Base-by-base conservation (phyloP, 495 filamentous ascomycete species). In the Daldinia childiae region DNA sequence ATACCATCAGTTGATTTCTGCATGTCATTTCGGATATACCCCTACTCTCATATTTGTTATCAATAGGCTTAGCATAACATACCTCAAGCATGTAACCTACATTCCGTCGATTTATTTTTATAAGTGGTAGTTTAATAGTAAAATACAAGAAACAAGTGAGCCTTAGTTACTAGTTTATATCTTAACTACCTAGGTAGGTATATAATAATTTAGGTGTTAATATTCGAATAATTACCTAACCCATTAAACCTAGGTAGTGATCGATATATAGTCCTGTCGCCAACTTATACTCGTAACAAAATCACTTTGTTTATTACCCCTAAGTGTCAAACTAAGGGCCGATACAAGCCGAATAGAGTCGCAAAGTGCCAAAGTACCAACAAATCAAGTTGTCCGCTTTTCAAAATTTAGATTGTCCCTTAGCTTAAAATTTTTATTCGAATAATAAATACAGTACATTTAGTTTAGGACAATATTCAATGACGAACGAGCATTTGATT, bases 21-120 rank as follows among this genome's bases (percentile, higher is more conserved):
- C 36, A 48, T 34, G 36, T 27, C 19, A 32, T 45, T 43, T 19
- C 57, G 24, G 24, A 60, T 60, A 60, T 60, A 60, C 57, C 57
- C 57, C 38, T 59, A 60, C 39, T 38, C 19, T 38, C 55, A 24
- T 38, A 38, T 58, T 34, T 39, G 19, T 34, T 29, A 11, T 36
- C 30, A 36, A 48, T 30, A 54, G 50, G 30, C 11, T 14, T 58
- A 41, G 32, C 55, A 58, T 58, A 38, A 39, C 30, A 24, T 38
- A 24, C 30, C 24, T 6, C 1, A 12, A 12, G 55, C 17, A 19
- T 15, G 24, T 58, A 24, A 30, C 7, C 6, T 30, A 34, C 12
- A 21, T 24, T 38, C 9, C 17, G 21, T 19, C 24, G 6, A 14
- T 38, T 45, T 38, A 15, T 55, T 55, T 55, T 55, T 27, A 3